A percentile compares a stretch with the other conserved stretches of the same genome.
phyloP scores from a whole-genome alignment of 2,329 filamentous ascomycete genomes.

The Venturia carpophila region DNA sequence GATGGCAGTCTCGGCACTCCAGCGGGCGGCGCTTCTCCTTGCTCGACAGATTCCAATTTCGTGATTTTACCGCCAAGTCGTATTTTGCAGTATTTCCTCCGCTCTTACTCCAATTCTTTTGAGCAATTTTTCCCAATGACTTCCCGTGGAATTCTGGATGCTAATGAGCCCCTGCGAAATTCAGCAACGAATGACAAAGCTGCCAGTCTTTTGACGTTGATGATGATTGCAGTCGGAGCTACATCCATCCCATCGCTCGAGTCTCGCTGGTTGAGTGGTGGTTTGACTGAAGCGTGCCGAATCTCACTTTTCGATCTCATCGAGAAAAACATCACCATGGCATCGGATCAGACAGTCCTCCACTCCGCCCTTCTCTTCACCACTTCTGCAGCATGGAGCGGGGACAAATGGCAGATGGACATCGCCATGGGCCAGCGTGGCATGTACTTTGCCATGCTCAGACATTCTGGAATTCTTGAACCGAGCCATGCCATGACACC shows the following conservation, averaged over 20 bases:
- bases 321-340: conserved; percentile 62
- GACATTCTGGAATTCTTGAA: conserved; percentile 60
- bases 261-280: conserved; percentile 57
- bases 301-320: conserved; percentile 66
- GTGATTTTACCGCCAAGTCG: conserved; percentile 57
- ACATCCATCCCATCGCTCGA: conserved; percentile 58
- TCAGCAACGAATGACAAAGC: conserved; percentile 54
- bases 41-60: conserved; percentile 51
- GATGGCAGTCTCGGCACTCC: conserved; percentile 38
- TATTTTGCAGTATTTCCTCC: conserved; percentile 60
- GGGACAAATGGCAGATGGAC: conserved; percentile 72
- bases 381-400: conserved; percentile 62
- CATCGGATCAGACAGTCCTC: conserved; percentile 56
- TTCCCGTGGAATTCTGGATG: conserved; percentile 52
- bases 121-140: conserved; percentile 60
- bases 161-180: conserved; percentile 54
- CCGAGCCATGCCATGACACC: conserved; percentile 9
- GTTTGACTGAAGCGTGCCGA: conserved; percentile 61
- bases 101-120: conserved; percentile 58
- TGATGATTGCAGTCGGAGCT: conserved; percentile 67
- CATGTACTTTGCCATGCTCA: conserved; percentile 66
- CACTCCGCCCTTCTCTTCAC: conserved; percentile 61
- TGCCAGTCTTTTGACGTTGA: conserved; percentile 56
- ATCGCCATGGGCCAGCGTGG: conserved; percentile 66
- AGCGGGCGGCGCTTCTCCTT: conserved; percentile 38